Base-by-base conservation (phyloP, 140 eudicot genomes). In the Ambrosia hybrid region DNA sequence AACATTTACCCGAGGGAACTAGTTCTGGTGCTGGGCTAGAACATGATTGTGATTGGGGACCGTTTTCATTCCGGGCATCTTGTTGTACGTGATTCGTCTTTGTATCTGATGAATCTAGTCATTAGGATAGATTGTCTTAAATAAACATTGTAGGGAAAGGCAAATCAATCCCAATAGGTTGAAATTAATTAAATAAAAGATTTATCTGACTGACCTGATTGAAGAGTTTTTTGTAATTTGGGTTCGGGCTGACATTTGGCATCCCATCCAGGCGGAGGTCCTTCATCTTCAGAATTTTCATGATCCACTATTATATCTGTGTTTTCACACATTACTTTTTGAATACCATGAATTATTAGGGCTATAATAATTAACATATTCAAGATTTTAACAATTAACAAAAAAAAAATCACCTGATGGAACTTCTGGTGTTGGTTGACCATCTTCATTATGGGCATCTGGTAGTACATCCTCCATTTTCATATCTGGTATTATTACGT, bases 191-290 rank as follows among this genome's bases (percentile, higher is more conserved):
- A 13, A 53, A 3, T 52, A 55, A 26, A 6, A 75, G 41, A 51
- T 45, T 11, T 51, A 34, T 73, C 51, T 0, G 14, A 38, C 76
- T 59, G 21, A 86, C 91, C 76, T 39, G 78, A 67, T 60, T 73
- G 75, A 71, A 75, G 70, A 75, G 4, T 21, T 16, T 52, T 57
- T 48, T 55, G 67, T 38, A 3, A 13, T 7, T 34, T 10, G 60
- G 67, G 48, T 57, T 78, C 75, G 5, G 56, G 62, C 37, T 74
- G 83, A 58, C 72, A 70, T 10, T 41, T 46, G 26, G 73, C 33
- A 70, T 86, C 81, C 89, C 92, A 86, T 36, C 92, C 92, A 8
- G 89, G 89, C 55, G 86, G 92, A 21, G 85, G 78, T 57, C 92
- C 89, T 13, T 74, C 85, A 16, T 78, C 86, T n/a, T 65, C 86